A percentile compares a stretch with the other conserved stretches of the same genome.
These are phyloP conservation scores for Cercophora scortea DNA, from an alignment of 495 filamentous ascomycete genomes.

Conservation along the genomic window DNA sequence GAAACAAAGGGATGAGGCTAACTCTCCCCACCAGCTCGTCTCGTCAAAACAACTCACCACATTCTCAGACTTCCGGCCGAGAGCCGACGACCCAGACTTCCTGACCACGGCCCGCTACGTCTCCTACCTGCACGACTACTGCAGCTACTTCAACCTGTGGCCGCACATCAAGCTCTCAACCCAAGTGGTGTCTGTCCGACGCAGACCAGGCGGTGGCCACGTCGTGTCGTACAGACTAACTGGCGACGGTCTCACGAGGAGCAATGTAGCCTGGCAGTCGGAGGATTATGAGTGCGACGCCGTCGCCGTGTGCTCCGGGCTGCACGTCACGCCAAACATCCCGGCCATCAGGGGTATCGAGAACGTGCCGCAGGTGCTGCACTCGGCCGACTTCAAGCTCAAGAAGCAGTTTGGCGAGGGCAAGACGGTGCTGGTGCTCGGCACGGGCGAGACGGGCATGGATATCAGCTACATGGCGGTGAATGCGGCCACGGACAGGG, in stretches of 20 bases:
- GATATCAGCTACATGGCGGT: constrained; percentile 35
- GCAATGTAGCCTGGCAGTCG: not conserved
- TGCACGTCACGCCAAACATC: constrained; percentile 30
- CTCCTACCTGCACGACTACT: constrained; percentile 32
- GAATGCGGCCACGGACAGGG: constrained; percentile 25
- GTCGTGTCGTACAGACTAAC: constrained; percentile 13
- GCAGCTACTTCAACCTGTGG: constrained; percentile 29
- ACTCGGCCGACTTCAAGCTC: constrained; percentile 35
- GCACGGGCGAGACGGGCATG: constrained; percentile 35
- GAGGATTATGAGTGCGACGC: constrained; percentile 26
- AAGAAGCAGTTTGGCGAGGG: constrained; percentile 27
- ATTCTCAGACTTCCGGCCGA: constrained; percentile 32
- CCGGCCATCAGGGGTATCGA: constrained; percentile 28
- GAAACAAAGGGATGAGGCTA: not conserved
- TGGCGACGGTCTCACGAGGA: not conserved
- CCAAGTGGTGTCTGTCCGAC: constrained; percentile 11
- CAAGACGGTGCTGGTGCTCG: constrained; percentile 32
- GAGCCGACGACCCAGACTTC: constrained; percentile 23
- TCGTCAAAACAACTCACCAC: constrained; percentile 33
- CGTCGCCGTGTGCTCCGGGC: constrained; percentile 35
- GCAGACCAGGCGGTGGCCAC: constrained; percentile 17
- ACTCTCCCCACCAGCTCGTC: constrained; percentile 19
- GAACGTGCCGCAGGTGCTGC: constrained; percentile 25
- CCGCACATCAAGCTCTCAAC: constrained; percentile 27
- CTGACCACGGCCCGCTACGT: constrained; percentile 20